phyloP scores from a whole-genome alignment of 305 asterid genomes.

The Fraxinus xanthoxyloides region DNA sequence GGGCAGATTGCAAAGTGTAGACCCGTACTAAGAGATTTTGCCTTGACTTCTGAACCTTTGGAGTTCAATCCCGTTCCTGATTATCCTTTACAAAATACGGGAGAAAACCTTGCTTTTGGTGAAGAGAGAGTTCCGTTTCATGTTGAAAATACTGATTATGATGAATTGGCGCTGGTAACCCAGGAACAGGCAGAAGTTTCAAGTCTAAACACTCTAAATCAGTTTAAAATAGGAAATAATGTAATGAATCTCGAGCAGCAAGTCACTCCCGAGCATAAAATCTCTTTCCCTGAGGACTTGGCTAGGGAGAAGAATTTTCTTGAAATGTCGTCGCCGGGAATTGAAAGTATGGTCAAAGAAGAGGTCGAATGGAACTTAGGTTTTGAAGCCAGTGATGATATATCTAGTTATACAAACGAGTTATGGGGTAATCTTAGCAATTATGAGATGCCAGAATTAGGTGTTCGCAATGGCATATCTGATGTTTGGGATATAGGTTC shows the following conservation, averaged over 20 bases:
- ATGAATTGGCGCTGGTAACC: slow-evolving; percentile 22
- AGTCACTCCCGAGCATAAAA: slow-evolving; percentile 25
- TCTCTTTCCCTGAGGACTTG: slow-evolving; percentile 49
- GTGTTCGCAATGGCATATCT: slow-evolving; percentile 27
- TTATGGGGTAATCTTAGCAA: slow-evolving; percentile 42
- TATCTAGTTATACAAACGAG: slow-evolving; percentile 37
- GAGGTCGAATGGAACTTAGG: slow-evolving; percentile 50
- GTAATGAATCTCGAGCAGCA: slow-evolving; percentile 22
- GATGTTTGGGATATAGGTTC: slow-evolving; percentile 59
- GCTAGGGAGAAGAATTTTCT: slow-evolving; percentile 34
- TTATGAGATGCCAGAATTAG: slow-evolving; percentile 47
- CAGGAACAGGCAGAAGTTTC: slow-evolving; percentile 29
- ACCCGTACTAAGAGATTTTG: slow-evolving; percentile 22
- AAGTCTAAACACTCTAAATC: slow-evolving; percentile 18
- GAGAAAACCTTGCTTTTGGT: slow-evolving; percentile 19
- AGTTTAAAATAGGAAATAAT: slow-evolving; percentile 40
- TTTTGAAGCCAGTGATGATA: slow-evolving; percentile 37
- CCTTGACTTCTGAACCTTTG: slow-evolving; percentile 8
- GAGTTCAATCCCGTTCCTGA: slow-evolving; percentile 27
- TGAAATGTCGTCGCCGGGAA: slow-evolving; percentile 28
- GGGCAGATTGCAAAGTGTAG: slow-evolving; percentile 31
- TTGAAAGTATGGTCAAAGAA: slow-evolving; percentile 37
- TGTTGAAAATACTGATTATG: slow-evolving; percentile 28
- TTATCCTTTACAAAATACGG: slow-evolving; percentile 29
- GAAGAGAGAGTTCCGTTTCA: slow-evolving; percentile 25